Evolutionary conservation across 768 basidiomycete genomes (phyloP).

Genomic region (Suillus hirtellus): DNA sequence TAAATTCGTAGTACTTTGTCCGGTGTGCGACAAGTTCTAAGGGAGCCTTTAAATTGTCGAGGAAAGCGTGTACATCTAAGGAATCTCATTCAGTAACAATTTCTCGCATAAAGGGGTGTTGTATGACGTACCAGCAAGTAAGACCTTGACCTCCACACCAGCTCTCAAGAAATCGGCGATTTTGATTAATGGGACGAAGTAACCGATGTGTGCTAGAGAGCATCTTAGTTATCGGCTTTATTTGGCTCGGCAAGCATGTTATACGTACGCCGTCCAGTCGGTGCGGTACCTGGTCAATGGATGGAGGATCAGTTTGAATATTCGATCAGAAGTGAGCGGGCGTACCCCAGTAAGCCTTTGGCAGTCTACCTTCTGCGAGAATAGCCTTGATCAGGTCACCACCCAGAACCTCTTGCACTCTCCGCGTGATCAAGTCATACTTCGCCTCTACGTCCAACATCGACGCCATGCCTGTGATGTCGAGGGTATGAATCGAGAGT

Average conservation of each 20-base stretch:
- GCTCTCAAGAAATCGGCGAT: conserved; percentile 95
- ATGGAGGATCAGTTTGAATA: conserved; percentile 6
- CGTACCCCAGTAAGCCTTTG: conserved; percentile 91
- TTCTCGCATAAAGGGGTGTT: not conserved
- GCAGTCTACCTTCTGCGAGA: conserved; percentile 70
- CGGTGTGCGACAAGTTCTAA: conserved; percentile 86
- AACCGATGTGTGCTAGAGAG: conserved; percentile 88
- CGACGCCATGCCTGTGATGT: conserved; percentile 29
- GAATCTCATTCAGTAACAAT: not conserved
- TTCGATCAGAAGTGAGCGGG: conserved; percentile 29
- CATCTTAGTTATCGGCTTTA: not conserved
- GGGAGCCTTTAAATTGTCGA: conserved; percentile 96
- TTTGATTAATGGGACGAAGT: conserved; percentile 93
- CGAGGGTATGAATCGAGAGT: not conserved
- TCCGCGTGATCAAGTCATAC: conserved; percentile 82
- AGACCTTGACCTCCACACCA: conserved; percentile 84
- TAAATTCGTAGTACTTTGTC: conserved; percentile 84
- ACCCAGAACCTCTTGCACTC: conserved; percentile 86
- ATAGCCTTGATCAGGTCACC: conserved; percentile 81
- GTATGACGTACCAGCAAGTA: conserved; percentile 65
- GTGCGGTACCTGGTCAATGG: conserved; percentile 70
- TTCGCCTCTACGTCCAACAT: conserved; percentile 42
- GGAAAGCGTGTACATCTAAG: conserved; percentile 91
- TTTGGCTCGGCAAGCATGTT: not conserved
- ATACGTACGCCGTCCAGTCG: conserved; percentile 88